Evolutionary conservation across 495 filamentous ascomycete genomes (phyloP).

Genomic region (Lindgomyces ingoldianus): DNA sequence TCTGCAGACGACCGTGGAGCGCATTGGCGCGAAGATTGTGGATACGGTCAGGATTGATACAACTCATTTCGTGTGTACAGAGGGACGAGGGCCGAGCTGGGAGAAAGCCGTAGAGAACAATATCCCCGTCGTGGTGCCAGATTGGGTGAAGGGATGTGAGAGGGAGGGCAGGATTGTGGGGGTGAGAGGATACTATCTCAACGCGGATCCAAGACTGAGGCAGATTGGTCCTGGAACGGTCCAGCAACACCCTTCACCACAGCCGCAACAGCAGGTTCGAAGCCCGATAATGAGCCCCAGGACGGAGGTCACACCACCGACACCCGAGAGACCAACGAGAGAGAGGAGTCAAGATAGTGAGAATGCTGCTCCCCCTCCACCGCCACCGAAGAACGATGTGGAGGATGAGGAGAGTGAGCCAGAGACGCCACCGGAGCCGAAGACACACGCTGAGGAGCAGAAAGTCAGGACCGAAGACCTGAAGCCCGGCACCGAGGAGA

Average conservation of each 20-base stretch:
- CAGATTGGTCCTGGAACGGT: slow-evolving; percentile 53
- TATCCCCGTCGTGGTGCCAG: slow-evolving; percentile 94
- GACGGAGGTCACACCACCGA: slow-evolving; percentile 50
- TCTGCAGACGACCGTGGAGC: slow-evolving; percentile 71
- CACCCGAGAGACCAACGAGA: slow-evolving; percentile 40
- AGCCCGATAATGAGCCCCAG: slow-evolving; percentile 40
- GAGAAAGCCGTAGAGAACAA: slow-evolving; percentile 97
- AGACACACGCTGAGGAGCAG: slow-evolving; percentile 53
- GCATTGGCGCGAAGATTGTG: slow-evolving; percentile 89
- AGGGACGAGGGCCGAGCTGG: slow-evolving; percentile 86
- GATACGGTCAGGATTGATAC: slow-evolving; percentile 95
- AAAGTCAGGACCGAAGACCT: slow-evolving; percentile 58
- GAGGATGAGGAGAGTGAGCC: slow-evolving; percentile 18
- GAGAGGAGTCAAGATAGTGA: slow-evolving; percentile 8
- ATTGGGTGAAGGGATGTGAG: slow-evolving; percentile 96
- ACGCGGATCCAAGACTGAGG: slow-evolving; percentile 72
- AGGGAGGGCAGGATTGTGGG: slow-evolving; percentile 89
- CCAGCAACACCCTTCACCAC: slow-evolving; percentile 7
- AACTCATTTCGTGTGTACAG: slow-evolving; percentile 98
- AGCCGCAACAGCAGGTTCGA: slow-evolving; percentile 22
- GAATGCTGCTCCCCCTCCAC: slow-evolving; percentile 20
- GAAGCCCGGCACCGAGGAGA: slow-evolving; percentile 52
- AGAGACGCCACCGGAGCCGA: slow-evolving; percentile 34
- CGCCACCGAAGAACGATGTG: slow-evolving; percentile 22
- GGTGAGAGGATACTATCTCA: slow-evolving; percentile 92